Evolutionary conservation across 495 filamentous ascomycete genomes (phyloP).

Genomic region (Podospora didyma): DNA sequence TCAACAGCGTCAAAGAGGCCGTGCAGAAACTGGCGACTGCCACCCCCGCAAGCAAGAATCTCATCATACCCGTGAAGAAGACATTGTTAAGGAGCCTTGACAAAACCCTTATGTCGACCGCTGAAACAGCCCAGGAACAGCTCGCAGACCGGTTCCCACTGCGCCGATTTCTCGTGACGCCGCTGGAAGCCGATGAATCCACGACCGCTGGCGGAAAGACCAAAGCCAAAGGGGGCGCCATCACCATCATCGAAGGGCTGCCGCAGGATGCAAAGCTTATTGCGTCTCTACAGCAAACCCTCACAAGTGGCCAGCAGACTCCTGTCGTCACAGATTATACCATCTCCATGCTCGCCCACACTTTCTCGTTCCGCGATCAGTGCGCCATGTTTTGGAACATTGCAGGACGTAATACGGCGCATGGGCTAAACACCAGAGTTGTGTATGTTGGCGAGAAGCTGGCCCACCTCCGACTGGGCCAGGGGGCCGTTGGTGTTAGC

Average conservation of each 20-base stretch:
- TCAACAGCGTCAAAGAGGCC: slow-evolving; percentile 3
- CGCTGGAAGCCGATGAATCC: slow-evolving; percentile 1
- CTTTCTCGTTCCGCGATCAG: slow-evolving; percentile 17
- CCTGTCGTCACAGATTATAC: slow-evolving; percentile 15
- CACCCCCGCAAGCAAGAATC: neutral
- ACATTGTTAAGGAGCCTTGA: slow-evolving; percentile 3
- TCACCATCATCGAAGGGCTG: slow-evolving; percentile 18
- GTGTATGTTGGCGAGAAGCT: neutral
- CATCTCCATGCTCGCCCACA: slow-evolving; percentile 15
- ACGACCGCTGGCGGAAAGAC: neutral
- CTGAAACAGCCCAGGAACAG: slow-evolving; percentile 12
- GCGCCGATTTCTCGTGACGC: slow-evolving; percentile 12
- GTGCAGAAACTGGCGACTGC: slow-evolving; percentile 2
- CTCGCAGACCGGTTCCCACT: slow-evolving; percentile 18
- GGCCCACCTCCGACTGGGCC: neutral
- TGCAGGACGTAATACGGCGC: neutral
- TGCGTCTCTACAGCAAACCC: slow-evolving; percentile 9
- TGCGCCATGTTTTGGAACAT: slow-evolving; percentile 26
- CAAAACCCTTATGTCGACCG: slow-evolving; percentile 8
- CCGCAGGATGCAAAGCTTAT: slow-evolving; percentile 16
- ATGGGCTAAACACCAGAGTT: neutral
- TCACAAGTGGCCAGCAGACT: neutral
- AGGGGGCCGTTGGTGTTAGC: neutral
- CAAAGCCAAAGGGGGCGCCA: slow-evolving; percentile 2
- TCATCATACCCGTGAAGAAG: slow-evolving; percentile 12